phyloP scores from a whole-genome alignment of 2,329 filamentous ascomycete species.

The Graphium sp. region DNA sequence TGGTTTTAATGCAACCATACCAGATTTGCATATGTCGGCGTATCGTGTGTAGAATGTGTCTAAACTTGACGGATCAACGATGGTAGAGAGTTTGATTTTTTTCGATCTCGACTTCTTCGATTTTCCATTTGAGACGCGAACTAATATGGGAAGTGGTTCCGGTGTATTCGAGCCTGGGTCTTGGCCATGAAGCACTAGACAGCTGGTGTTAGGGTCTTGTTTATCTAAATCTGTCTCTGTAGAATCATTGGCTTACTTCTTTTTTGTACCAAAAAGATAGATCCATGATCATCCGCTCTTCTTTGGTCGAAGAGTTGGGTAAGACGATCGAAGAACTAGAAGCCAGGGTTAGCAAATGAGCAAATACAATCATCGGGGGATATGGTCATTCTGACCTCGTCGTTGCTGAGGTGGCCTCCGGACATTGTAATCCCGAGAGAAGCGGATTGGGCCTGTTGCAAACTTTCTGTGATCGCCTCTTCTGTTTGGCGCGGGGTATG shows the following conservation, averaged over 20 bases:
- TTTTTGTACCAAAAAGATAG: constrained; percentile 62
- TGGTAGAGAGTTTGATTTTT: constrained; percentile 64
- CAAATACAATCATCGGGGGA: neutral
- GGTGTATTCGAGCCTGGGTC: too few relatives aligned
- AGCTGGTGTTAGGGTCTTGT: too few relatives aligned
- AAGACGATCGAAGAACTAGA: constrained; percentile 4
- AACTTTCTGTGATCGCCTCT: too few relatives aligned
- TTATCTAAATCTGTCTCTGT: neutral
- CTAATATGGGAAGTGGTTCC: constrained; percentile 52
- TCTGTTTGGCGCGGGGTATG: neutral
- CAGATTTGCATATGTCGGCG: constrained; percentile 77
- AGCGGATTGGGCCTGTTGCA: too few relatives aligned
- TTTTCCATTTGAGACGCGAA: constrained; percentile 74
- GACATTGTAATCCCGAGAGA: too few relatives aligned
- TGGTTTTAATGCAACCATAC: constrained; percentile 84
- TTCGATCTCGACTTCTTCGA: constrained; percentile 35
- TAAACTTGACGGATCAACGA: constrained; percentile 60
- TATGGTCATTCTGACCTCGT: constrained; percentile 15
- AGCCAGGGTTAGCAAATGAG: neutral
- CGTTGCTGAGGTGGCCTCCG: constrained; percentile 15
- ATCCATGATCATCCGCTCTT: constrained; percentile 55
- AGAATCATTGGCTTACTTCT: constrained; percentile 32
- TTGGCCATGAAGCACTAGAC: too few relatives aligned
- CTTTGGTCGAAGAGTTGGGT: constrained; percentile 46
- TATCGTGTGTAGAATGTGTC: constrained; percentile 73